Percentiles rank a stretch among this genome's conserved stretches.
These are phyloP conservation scores for Pseudotulostoma volvatum DNA, from an alignment of 495 filamentous ascomycete species.

Conservation along the genomic window DNA sequence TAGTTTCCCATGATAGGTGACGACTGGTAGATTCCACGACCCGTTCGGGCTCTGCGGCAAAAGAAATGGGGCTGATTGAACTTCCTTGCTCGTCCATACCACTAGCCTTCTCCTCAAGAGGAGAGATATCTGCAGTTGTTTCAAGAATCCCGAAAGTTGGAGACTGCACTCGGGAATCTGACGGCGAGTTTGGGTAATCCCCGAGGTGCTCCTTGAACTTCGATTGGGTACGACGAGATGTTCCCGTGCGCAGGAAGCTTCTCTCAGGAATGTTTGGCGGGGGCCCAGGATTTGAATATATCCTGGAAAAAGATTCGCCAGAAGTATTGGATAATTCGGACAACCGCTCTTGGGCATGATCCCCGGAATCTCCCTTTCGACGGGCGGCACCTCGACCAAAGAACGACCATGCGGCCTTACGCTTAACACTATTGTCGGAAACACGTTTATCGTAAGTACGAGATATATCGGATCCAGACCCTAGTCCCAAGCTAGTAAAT, in stretches of 20 bases:
- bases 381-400: constrained; percentile 51
- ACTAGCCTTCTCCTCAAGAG: not conserved
- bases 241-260: constrained; percentile 31
- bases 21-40: constrained; percentile 12
- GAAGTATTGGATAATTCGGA: constrained; percentile 71
- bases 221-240: constrained; percentile 62
- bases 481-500: constrained; percentile 32
- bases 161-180: constrained; percentile 65
- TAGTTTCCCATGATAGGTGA: constrained; percentile 20
- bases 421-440: constrained; percentile 31
- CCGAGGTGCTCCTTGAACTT: constrained; percentile 90
- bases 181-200: constrained; percentile 65
- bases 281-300: constrained; percentile 20
- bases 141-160: constrained; percentile 32
- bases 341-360: constrained; percentile 32
- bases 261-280: constrained; percentile 24
- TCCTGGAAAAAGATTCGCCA: constrained; percentile 54
- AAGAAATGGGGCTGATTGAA: constrained; percentile 2
- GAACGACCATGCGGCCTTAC: constrained; percentile 40
- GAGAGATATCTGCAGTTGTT: constrained; percentile 5
- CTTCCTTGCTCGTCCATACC: not conserved
- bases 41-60: constrained; percentile 10
- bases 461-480: constrained; percentile 23
- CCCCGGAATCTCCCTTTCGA: constrained; percentile 41
- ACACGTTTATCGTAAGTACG: constrained; percentile 27